These are phyloP conservation scores for Nakazawaea ernobii DNA, from an alignment of 805 yeast species.

Conservation along the genomic window DNA sequence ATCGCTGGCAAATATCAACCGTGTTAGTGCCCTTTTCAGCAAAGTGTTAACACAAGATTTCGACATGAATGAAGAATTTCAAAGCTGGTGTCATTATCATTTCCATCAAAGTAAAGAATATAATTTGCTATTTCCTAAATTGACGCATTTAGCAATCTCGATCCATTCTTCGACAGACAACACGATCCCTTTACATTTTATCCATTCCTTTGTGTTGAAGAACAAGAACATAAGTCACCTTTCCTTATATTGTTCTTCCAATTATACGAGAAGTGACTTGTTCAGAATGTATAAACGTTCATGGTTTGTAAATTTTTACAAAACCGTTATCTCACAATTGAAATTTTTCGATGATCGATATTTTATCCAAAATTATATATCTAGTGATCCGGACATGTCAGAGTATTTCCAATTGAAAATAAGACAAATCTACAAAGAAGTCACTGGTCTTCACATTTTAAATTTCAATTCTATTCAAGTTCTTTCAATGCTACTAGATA, in stretches of 20 bases:
- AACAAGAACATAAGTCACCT: neutral
- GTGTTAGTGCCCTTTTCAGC: neutral
- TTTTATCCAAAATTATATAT: neutral
- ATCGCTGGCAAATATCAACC: neutral
- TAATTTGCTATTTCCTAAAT: neutral
- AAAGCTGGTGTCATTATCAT: neutral
- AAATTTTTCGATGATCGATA: neutral
- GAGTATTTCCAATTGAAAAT: neutral
- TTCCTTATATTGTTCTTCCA: neutral
- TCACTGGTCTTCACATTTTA: neutral
- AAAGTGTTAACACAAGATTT: neutral
- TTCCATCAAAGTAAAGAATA: neutral
- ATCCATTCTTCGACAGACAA: neutral
- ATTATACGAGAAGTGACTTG: neutral
- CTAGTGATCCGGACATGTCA: neutral
- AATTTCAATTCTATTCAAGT: neutral
- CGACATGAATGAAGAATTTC: neutral
- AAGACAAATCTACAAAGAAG: neutral
- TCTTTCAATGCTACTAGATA: neutral
- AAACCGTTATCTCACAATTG: neutral
- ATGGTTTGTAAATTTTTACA: neutral
- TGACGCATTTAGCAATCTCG: neutral
- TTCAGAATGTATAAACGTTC: neutral
- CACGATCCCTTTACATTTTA: neutral
- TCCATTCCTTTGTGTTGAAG: neutral